Evolutionary conservation across 345 rosid species (phyloP).

Genomic region (Salix dunnii): DNA sequence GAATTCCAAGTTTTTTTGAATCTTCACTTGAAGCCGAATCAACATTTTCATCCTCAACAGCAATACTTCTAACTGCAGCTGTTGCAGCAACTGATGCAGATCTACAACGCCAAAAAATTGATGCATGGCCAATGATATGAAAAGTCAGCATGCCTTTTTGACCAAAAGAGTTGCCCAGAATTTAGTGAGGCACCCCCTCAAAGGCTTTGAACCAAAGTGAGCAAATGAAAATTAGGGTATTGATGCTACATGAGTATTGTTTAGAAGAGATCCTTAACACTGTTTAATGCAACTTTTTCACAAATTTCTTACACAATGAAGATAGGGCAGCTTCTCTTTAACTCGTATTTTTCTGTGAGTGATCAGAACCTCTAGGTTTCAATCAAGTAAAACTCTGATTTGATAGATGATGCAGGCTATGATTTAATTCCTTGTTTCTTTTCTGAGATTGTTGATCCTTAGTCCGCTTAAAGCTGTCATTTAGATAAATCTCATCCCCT

Average conservation of each 20-base stretch:
- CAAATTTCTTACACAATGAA: too few relatives aligned
- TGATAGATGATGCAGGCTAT: not conserved
- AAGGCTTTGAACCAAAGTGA: too few relatives aligned
- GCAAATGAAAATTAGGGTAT: too few relatives aligned
- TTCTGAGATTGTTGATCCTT: not conserved
- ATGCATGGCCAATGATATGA: not conserved
- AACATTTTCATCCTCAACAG: constrained; percentile 58
- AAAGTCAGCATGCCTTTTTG: too few relatives aligned
- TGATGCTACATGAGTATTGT: too few relatives aligned
- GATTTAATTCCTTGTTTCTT: not conserved
- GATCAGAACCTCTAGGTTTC: not conserved
- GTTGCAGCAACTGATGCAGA: constrained; percentile 56
- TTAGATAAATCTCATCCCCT: not conserved
- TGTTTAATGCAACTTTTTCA: too few relatives aligned
- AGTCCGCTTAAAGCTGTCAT: not conserved
- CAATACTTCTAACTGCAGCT: constrained; percentile 51
- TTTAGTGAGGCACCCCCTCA: too few relatives aligned
- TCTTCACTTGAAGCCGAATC: constrained; percentile 88
- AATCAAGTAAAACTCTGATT: not conserved
- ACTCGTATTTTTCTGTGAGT: not conserved
- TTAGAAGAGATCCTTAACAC: too few relatives aligned
- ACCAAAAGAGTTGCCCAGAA: too few relatives aligned
- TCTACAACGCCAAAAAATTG: constrained; percentile 33
- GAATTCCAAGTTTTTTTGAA: constrained; percentile 38
- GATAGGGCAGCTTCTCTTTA: not conserved